Evolutionary conservation across 2,329 filamentous ascomycete species (phyloP), one percentile per base, ranked within the genome.

Genomic region (Xylaria sp.): DNA sequence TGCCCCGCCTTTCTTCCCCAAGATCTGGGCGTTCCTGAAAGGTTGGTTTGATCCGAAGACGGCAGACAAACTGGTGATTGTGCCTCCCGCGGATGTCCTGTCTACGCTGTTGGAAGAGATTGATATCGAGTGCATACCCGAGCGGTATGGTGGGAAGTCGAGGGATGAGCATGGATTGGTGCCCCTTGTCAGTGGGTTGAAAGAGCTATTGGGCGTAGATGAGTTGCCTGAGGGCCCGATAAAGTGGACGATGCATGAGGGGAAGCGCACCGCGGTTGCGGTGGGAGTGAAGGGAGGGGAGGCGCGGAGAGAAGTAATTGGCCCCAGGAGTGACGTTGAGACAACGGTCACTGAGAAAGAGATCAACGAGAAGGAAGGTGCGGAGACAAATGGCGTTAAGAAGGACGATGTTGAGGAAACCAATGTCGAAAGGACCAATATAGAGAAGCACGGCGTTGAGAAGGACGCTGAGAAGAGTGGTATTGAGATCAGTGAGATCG

Each of bases 101-200:
- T 28, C 51, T 17, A 61, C 52, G 2, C 49, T 64, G 31, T 28
- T 46, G 8, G 53, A 64, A 8, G 43, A 12, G 4, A 61, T 64
- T 11, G 61, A 64, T 51, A 50, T 61, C 35, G 61, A 64, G 37
- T 49, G 53, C 19, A 64, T 64, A 57, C 61, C 61, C 5, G 61
- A 54, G 28, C 51, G 53, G 12, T 64, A 61, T 15, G 61, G 61
- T 3, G 61, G 61, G 3, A 46, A 51, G 37, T 61, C 61, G 19
- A 61, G 37, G 7, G 61, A 45, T 7, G 35, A 61, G 33, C 19
- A 35, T 33, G 61, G 61, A 1, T 3, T 38, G 12, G 21, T 50
- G 12, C 61, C 61, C 2, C 28, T 35, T 15, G 37, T 61, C 21
- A 42, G 47, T 3, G 47, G 46, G 0, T 33, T 60, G 38, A 50